Base-by-base conservation (phyloP, 78 protist genomes). In the Cavenderia fasciculata region DNA sequence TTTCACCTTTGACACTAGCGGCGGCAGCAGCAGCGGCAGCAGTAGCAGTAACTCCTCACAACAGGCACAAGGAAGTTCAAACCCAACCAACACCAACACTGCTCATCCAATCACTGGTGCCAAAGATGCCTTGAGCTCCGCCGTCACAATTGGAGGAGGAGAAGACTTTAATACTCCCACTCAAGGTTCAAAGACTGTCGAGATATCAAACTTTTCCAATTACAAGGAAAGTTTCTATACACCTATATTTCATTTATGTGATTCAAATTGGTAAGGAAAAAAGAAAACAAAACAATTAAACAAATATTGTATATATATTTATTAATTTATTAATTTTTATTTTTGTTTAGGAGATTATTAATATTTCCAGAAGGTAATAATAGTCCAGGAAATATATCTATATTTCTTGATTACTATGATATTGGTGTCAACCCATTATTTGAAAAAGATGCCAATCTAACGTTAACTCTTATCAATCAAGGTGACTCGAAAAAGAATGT, bases 331-430 rank as follows among this genome's bases (percentile, higher is more conserved):
- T 52, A 36, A 23, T 33, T 51, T 40, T 43, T 49, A 54, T 40
- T 43, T 49, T 52, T 16, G 31, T 54, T 52, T 25, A 77, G 87
- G 87, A 68, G 90, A 57, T 69, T 82, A 41, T 49, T 82, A 33
- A 82, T 82, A 10, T 82, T 82, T 23, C 90, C 90, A 52, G 90
- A 82, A 59, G 90, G 90, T 56, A 82, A 82, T 44, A 82, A 82
- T 34, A 82, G 90, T 49, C 90, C 90, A 21, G 90, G 90, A 23
- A 82, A 82, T 68, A 82, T 82, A 27, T 82, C 90, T 47, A 82
- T 82, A 25, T 82, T 82, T 56, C 40, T 82, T 18, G 90, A 82
- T 54, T 82, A 82, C 33, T 82, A 82, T 68, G 90, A 82, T 44
- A 82, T 82, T 57, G 90, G 90, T 2, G 43, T 70, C 19, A 82